Evolutionary conservation across 2,329 filamentous ascomycete species (phyloP).

Genomic region (Fusarium illudens): DNA sequence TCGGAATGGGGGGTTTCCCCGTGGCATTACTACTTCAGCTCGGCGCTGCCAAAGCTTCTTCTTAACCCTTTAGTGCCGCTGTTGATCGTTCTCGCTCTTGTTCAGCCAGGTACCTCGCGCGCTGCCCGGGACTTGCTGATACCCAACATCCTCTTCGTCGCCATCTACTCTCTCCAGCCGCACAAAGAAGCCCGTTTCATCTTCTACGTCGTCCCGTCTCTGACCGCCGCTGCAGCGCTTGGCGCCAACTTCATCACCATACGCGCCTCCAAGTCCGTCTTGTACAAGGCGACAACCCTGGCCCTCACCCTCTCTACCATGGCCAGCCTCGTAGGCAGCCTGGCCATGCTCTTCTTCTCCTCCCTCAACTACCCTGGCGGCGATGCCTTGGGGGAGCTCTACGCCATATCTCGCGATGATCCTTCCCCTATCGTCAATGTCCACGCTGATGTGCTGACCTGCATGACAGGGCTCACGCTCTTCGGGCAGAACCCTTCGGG

Average conservation of each 20-base stretch:
- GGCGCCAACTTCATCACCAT: slow-evolving; percentile 76
- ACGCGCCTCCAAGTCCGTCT: slow-evolving; percentile 66
- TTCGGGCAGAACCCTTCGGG: slow-evolving; percentile 63
- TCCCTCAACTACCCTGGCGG: slow-evolving; percentile 95
- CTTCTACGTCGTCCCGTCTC: slow-evolving; percentile 82
- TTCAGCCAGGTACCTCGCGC: slow-evolving; percentile 55
- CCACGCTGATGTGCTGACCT: slow-evolving; percentile 72
- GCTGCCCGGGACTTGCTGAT: slow-evolving; percentile 62
- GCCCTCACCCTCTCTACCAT: slow-evolving; percentile 67
- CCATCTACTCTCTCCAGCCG: slow-evolving; percentile 84
- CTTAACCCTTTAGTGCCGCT: slow-evolving; percentile 76
- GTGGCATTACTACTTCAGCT: slow-evolving; percentile 86
- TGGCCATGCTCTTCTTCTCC: slow-evolving; percentile 77
- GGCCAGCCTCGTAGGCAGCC: slow-evolving; percentile 66
- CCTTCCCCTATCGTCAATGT: slow-evolving; percentile 50
- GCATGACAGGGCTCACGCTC: slow-evolving; percentile 76
- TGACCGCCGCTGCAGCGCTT: slow-evolving; percentile 80
- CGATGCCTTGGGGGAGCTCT: slow-evolving; percentile 71
- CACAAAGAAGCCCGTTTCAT: slow-evolving; percentile 98
- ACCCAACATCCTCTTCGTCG: slow-evolving; percentile 76
- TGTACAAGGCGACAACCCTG: slow-evolving; percentile 64
- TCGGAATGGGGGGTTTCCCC: slow-evolving; percentile 88
- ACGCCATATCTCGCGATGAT: slow-evolving; percentile 44
- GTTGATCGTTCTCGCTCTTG: slow-evolving; percentile 63
- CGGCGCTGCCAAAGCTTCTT: slow-evolving; percentile 81